Evolutionary conservation across 1,284 basidiomycete species (phyloP), one percentile per base, ranked within the genome.

Genomic region (Sporisorium exsertum): DNA sequence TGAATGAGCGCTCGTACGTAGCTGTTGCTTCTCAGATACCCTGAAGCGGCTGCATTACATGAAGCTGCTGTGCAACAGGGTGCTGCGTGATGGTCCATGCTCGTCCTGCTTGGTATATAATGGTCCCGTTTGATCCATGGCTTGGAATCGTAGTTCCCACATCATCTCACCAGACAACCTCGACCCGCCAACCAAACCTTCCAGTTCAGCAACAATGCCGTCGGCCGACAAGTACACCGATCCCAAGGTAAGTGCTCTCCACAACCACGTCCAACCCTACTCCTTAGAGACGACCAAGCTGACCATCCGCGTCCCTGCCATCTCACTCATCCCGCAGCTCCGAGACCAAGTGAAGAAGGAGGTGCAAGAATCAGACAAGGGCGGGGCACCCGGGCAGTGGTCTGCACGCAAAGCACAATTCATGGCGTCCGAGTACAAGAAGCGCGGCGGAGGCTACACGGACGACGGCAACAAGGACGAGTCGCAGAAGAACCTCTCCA

Each of bases 221-320:
- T 70, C 72, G 52, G 54, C 66, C 49, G 64, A 74, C 66, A 74
- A 74, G 67, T 74, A 74, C 58, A 66, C 72, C 49, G 72, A 74
- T 51, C 72, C 72, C 59, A 59, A 74, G 63, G 72, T 74, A 57
- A 62, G 62, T 45, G 10, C 15, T 22, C 29, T 16, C 6, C 5
- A 22, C n/a, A 2, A 8, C 5, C 24, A 1, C 4, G 18, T 20
- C 15, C 1, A 1, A 3, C 18, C 18, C 2, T 22, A n/a, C 4
- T 27, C 35, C 8, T 24, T 6, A 18, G 22, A 29, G 20, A 2
- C 24, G 10, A 22, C 3, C 13, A 16, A 26, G 29, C 20, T 45
- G 10, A 32, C 27, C 46, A 20, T 27, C 35, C 24, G 15, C 55
- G 1, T 42, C 5, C 40, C 27, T 26, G n/a, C n/a, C 22, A 58